Conservation (phyloP, 768 basidiomycete genomes). For the Lentinula detonsa region DNA sequence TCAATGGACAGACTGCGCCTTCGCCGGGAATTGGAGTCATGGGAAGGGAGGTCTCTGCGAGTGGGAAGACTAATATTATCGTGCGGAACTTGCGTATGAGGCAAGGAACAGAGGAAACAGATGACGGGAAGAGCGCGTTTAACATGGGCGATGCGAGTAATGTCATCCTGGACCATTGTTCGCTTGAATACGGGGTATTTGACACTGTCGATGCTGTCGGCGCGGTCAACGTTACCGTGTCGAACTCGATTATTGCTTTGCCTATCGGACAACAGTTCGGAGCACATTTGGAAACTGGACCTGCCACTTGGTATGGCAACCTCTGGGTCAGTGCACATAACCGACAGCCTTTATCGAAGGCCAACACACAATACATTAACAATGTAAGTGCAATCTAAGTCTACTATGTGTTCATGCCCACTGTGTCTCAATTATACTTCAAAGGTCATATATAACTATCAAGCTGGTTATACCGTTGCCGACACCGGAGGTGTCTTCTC, state of each 20-base stretch:
- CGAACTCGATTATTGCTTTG: slow-evolving; percentile 15
- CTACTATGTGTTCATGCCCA: neutral
- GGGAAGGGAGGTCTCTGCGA: slow-evolving; percentile 16
- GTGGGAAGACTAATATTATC: slow-evolving; percentile 14
- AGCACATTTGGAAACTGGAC: slow-evolving; percentile 17
- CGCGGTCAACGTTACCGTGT: slow-evolving; percentile 16
- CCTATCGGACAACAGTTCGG: slow-evolving; percentile 18
- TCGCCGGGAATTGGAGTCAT: slow-evolving; percentile 16
- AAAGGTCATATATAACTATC: slow-evolving; percentile 17
- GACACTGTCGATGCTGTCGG: slow-evolving; percentile 17
- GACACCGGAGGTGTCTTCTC: slow-evolving; percentile 14
- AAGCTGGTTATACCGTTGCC: slow-evolving; percentile 17
- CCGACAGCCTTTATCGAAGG: slow-evolving; percentile 17
- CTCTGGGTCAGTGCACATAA: slow-evolving; percentile 19
- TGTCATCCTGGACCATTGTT: slow-evolving; percentile 17
- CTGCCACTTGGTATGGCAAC: slow-evolving; percentile 17
- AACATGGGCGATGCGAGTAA: slow-evolving; percentile 16
- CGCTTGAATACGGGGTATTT: slow-evolving; percentile 14
- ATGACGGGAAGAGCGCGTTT: slow-evolving; percentile 16
- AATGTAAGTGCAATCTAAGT: slow-evolving; percentile 8
- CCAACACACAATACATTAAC: slow-evolving; percentile 17
- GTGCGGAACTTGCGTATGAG: slow-evolving; percentile 16
- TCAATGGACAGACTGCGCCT: slow-evolving; percentile 18
- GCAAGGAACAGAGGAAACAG: slow-evolving; percentile 15
- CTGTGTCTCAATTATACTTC: neutral